Base-by-base conservation (phyloP, 768 basidiomycete species). In the Hemileccinum rubropunctum region DNA sequence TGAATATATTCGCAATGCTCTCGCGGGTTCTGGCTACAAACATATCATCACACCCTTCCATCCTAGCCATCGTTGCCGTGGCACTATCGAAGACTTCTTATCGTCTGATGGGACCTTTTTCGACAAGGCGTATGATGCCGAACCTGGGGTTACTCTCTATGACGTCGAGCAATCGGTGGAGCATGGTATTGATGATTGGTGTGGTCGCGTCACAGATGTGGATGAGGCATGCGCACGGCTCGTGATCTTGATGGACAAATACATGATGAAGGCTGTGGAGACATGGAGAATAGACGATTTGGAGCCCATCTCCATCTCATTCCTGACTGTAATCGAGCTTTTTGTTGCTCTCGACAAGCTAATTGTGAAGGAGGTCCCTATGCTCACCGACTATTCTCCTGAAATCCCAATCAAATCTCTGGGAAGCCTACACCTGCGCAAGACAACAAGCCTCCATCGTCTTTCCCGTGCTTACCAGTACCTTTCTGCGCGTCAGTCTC, bases 131-230 rank as follows among this genome's bases (percentile, higher is more conserved):
- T 53, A 46, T 38, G 0, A 11, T 27, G 27, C 14, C 1, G 46
- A 58, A 6, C 52, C 58, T 18, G 37, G 30, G 39, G 3, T 57
- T 6, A 57, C 63, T 1, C 58, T 76, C 0, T 66, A 57, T 15
- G 76, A 77, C 42, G 62, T 77, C 12, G 73, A 77, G 51, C 39
- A 39, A 14, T 50, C 60, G 6, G 61, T 75, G 43, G 52, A 64
- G 33, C 52, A 65, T 4, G 49, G 51, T 15, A 53, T 77, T 1
- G 63, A 68, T 27, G 47, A 42, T 28, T 75, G 73, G 72, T 55
- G 68, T 11, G 17, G 38, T 7, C 8, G 4, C 48, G 65, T 54
- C 40, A 10, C 13, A 4, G 27, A 21, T 4, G 11, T 20, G 5
- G 47, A 51, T 3, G 28, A 38, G 2, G 60, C 58, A 6, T 62